Percentiles rank a stretch among this genome's conserved stretches.
Conservation (phyloP, 371 early-diverging fungal species). For the Apophysomyces trapeziformis region DNA sequence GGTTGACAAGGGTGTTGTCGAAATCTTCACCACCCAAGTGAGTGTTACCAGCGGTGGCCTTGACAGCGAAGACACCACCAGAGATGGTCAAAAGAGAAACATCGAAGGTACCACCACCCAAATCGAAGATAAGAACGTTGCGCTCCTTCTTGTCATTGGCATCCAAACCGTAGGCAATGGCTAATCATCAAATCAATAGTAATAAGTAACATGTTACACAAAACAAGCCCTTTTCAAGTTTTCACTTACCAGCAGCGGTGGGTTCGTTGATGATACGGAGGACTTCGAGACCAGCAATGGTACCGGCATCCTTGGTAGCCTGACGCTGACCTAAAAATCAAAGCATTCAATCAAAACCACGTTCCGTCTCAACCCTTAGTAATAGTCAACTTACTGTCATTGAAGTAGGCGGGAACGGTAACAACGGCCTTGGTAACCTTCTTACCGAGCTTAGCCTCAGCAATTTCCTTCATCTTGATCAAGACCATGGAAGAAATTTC, state of each 20-base stretch:
- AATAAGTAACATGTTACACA: too few species aligned
- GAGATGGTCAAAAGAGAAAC: conserved; percentile 89
- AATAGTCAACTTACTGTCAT: conserved; percentile 53
- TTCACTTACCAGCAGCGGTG: conserved; percentile 77
- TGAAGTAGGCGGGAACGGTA: conserved; percentile 76
- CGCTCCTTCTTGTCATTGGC: conserved; percentile 77
- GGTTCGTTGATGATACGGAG: conserved; percentile 93
- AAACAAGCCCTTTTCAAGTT: too few species aligned
- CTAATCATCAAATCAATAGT: conserved; percentile 25
- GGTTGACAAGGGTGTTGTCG: conserved; percentile 86
- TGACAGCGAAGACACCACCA: conserved; percentile 86
- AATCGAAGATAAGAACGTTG: conserved; percentile 88
- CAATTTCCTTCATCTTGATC: conserved; percentile 91
- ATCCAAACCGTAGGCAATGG: conserved; percentile 91
- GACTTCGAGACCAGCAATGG: conserved; percentile 78
- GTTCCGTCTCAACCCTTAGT: background rate
- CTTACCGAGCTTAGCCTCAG: conserved; percentile 84
- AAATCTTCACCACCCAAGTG: conserved; percentile 98
- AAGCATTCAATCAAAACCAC: background rate
- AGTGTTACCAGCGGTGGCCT: conserved; percentile 91
- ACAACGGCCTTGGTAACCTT: conserved; percentile 84
- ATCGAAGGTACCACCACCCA: conserved; percentile 98
- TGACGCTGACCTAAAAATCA: conserved; percentile 62
- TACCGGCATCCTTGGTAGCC: conserved; percentile 84
- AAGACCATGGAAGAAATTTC: conserved; percentile 90